Base-by-base conservation (phyloP, 305 asterid species). In the Fraxinus sp. region DNA sequence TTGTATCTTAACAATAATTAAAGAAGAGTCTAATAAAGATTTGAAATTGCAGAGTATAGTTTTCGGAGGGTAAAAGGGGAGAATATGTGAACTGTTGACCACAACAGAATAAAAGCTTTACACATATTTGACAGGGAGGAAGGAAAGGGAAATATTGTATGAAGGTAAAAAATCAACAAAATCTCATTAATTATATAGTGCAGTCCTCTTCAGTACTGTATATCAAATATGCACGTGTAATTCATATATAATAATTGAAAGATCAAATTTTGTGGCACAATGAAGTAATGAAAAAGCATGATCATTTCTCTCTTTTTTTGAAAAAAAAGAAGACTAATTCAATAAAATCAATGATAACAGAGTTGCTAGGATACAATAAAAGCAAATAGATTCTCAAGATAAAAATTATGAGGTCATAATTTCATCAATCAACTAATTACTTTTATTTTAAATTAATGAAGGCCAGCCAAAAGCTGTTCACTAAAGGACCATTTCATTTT, bases 391-490 rank as follows among this genome's bases (percentile, higher is more conserved):
- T 28, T 66, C 6, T 22, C 14, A 0, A 62, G 32, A 62, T n/a
- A 55, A 55, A 62, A 62, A 62, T 20, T 8, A 62, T 62, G 72
- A 62, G 72, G 33, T 24, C 72, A 22, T 22, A 22, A 24, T 62
- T 62, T 62, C 30, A 62, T 62, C 71, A 62, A 62, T 62, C 14
- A 59, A 59, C 1, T 68, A 49, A 49, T 11, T 13, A 13, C 18
- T 13, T 46, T 3, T 46, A 26, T 64, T 22, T 64, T 64, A 24
- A 3, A 70, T 1, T 66, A 8, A 70, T 70, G 35, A 30, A 79
- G 49, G 75, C 77, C 8, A 52, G 20, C 18, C 76, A 84, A 66
- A 73, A 57, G 72, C 88, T 83, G 85, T 75, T 82, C 78, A 79
- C 36, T 76, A 37, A 77, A 79, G 78, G 72, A 75, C 79, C 82